These are phyloP conservation scores for Phyllostachys edulis DNA, from an alignment of 176 grass and related monocot genomes.

Conservation along the genomic window DNA sequence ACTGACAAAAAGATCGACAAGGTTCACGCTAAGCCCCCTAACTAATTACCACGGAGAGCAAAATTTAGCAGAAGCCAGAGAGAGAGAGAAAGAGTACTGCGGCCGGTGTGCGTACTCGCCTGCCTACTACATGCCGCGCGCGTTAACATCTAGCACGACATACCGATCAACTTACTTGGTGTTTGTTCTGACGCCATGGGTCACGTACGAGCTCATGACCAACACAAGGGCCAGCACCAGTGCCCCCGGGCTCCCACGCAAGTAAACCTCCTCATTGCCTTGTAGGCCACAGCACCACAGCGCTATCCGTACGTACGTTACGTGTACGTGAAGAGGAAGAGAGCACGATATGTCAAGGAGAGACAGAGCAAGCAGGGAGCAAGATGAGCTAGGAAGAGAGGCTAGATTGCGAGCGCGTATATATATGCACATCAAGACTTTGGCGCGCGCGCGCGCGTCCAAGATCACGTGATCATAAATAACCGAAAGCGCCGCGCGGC, in stretches of 20 bases:
- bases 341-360: not conserved
- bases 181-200: conserved; percentile 26
- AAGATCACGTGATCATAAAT: conserved; percentile 23
- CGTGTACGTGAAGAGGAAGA: not conserved
- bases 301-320: not conserved
- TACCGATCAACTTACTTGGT: conserved; percentile 23
- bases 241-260: not conserved
- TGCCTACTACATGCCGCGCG: too few species aligned
- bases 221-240: not conserved
- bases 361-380: not conserved
- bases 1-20: not conserved
- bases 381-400: not conserved
- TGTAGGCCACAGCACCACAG: not conserved
- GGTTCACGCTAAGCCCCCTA: not conserved
- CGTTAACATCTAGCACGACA: not conserved
- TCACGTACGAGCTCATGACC: not conserved
- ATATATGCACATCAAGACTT: not conserved
- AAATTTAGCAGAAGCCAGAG: not conserved
- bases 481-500: not conserved
- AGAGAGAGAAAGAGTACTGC: too few species aligned
- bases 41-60: not conserved
- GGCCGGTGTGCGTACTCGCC: too few species aligned
- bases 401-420: not conserved
- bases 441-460: not conserved
- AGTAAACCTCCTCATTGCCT: not conserved